These are phyloP conservation scores for Talaromyces sp. DNA, from an alignment of 2,329 filamentous ascomycete species.

Conservation along the genomic window DNA sequence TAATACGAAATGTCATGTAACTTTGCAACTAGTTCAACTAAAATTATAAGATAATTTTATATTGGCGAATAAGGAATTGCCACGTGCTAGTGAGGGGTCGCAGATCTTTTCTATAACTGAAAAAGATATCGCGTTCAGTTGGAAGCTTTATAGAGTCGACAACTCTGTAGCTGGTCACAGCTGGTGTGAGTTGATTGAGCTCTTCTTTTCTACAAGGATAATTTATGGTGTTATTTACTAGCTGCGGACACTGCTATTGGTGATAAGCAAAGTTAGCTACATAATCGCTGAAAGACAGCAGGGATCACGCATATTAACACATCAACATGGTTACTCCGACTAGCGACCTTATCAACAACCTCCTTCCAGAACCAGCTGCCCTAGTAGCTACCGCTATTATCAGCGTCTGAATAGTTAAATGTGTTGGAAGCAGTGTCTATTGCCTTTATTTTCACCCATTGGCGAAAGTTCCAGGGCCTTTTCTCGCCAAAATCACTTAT, in stretches of 20 bases:
- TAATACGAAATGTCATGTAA: too few species aligned
- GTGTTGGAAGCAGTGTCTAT: slow-evolving; percentile 13
- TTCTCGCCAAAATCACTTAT: slow-evolving; percentile 17
- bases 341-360: neutral
- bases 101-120: neutral
- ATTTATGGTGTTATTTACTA: too few species aligned
- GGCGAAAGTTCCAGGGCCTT: slow-evolving; percentile 21
- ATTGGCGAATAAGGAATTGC: neutral
- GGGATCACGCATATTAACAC: neutral
- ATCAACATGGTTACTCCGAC: neutral
- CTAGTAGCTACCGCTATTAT: neutral
- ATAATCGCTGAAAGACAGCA: neutral
- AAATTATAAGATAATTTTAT: neutral
- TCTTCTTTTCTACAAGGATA: too few species aligned
- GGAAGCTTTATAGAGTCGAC: neutral
- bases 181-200: neutral
- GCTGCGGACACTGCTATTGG: too few species aligned
- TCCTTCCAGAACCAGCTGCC: neutral
- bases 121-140: neutral
- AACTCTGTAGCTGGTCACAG: neutral
- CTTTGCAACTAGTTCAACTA: too few species aligned
- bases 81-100: neutral
- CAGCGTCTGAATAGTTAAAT: slow-evolving; percentile 28
- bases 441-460: slow-evolving; percentile 25
- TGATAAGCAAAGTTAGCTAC: neutral